Conservation (phyloP, 495 filamentous ascomycete genomes). For the Hypoxylon fragiforme region DNA sequence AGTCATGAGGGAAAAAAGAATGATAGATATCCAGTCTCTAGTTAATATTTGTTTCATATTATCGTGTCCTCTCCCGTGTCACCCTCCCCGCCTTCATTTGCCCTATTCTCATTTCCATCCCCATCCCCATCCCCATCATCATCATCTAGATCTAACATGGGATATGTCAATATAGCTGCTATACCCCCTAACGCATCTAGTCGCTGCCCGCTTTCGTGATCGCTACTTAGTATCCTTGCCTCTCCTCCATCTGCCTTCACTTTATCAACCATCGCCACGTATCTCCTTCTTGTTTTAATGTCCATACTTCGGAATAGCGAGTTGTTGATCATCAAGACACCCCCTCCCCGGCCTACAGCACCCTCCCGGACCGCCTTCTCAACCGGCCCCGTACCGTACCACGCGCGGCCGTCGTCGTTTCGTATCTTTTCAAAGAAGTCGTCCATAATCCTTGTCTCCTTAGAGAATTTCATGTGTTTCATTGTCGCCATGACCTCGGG, state of each 20-base stretch:
- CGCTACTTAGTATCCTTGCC: conserved; percentile 81
- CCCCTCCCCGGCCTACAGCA: conserved; percentile 83
- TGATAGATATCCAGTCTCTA: too few relatives aligned
- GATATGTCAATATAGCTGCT: conserved; percentile 89
- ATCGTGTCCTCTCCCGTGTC: conserved; percentile 34
- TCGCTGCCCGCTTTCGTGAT: conserved; percentile 91
- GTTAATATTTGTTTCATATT: conserved; percentile 41
- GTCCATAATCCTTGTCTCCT: conserved; percentile 85
- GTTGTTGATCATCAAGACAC: conserved; percentile 82
- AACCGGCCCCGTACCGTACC: conserved; percentile 87
- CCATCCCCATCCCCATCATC: too few relatives aligned
- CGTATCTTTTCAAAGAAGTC: conserved; percentile 77
- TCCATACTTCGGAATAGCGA: conserved; percentile 82
- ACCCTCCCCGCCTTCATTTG: conserved; percentile 25
- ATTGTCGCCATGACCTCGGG: conserved; percentile 74
- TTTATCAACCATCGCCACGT: conserved; percentile 84
- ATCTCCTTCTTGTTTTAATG: conserved; percentile 75
- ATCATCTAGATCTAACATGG: conserved; percentile 74
- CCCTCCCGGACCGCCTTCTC: conserved; percentile 85
- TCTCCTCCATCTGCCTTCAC: conserved; percentile 91
- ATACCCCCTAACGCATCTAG: conserved; percentile 85
- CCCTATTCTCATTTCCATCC: conserved; percentile 60
- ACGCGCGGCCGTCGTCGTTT: conserved; percentile 86
- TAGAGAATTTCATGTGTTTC: conserved; percentile 81
- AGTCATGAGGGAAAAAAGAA: too few relatives aligned